phyloP scores from a whole-genome alignment of 768 basidiomycete genomes.

The Leucosporidium yakuticum region DNA sequence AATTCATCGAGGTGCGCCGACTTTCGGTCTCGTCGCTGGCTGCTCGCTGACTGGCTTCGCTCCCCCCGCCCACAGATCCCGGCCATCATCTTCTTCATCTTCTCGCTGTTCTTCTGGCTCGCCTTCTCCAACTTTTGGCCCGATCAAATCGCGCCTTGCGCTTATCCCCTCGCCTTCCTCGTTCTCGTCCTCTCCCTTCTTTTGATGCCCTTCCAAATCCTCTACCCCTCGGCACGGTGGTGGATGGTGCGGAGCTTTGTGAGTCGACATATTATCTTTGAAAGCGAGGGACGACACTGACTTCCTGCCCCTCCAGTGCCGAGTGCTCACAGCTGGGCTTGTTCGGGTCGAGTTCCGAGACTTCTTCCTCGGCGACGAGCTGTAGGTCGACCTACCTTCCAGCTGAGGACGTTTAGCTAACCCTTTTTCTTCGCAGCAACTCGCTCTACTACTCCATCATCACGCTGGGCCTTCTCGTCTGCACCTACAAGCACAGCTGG shows the following conservation, averaged over 20 bases:
- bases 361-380: slow-evolving; percentile 48
- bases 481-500: slow-evolving; percentile 61
- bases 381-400: not conserved
- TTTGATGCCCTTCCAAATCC: slow-evolving; percentile 68
- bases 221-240: slow-evolving; percentile 61
- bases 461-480: slow-evolving; percentile 54
- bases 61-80: slow-evolving; percentile 55
- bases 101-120: slow-evolving; percentile 77
- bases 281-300: not conserved
- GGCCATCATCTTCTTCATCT: slow-evolving; percentile 63
- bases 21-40: not conserved
- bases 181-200: slow-evolving; percentile 52
- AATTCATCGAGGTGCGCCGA: slow-evolving; percentile 59
- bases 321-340: slow-evolving; percentile 63
- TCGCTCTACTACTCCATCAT: slow-evolving; percentile 30
- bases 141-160: slow-evolving; percentile 55
- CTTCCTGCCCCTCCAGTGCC: slow-evolving; percentile 24
- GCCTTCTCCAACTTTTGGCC: slow-evolving; percentile 63
- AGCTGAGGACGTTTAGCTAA: not conserved
- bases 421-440: slow-evolving; percentile 4
- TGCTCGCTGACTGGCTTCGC: not conserved
- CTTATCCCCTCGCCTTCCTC: slow-evolving; percentile 80
- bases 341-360: slow-evolving; percentile 49
- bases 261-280: not conserved
- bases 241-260: slow-evolving; percentile 66